Percentiles rank a stretch among this genome's conserved stretches.
Conservation (phyloP, 176 grass and related monocot genomes). For the Puccinellia tenuiflora region DNA sequence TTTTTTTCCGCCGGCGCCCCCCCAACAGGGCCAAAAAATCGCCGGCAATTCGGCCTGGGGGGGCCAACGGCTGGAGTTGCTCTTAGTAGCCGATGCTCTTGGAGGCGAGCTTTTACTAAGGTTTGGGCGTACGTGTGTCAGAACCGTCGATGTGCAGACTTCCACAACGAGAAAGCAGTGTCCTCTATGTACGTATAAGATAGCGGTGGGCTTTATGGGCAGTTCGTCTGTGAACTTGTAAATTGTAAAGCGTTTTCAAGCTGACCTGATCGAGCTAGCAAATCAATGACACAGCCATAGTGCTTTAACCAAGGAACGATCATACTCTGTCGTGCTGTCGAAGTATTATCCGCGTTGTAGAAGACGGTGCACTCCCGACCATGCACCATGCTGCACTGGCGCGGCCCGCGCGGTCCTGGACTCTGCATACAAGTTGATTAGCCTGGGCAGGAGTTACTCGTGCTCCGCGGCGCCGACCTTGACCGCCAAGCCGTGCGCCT, state of each 20-base stretch:
- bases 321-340: constrained; percentile 30
- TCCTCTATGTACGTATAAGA: constrained; percentile 35
- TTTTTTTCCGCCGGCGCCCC: too few relatives aligned
- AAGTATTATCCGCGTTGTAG: constrained; percentile 61
- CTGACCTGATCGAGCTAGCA: constrained; percentile 47
- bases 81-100: too few relatives aligned
- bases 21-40: too few relatives aligned
- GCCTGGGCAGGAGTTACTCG: constrained; percentile 42
- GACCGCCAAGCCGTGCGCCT: too few relatives aligned
- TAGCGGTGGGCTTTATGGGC: constrained; percentile 46
- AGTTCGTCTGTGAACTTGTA: constrained; percentile 56
- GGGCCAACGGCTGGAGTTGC: too few relatives aligned
- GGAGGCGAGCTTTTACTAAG: too few relatives aligned
- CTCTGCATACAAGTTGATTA: constrained; percentile 55
- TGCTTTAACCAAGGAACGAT: constrained; percentile 51
- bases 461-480: constrained; percentile 17
- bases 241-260: constrained; percentile 43
- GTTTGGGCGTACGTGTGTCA: too few relatives aligned
- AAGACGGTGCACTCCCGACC: constrained; percentile 41
- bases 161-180: constrained; percentile 56
- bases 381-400: constrained; percentile 29
- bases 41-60: too few relatives aligned
- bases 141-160: background rate
- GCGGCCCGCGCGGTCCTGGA: constrained; percentile 23
- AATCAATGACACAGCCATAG: constrained; percentile 55